phyloP scores from a whole-genome alignment of 257 asterid genomes.

The Cynanchum wilfordii region DNA sequence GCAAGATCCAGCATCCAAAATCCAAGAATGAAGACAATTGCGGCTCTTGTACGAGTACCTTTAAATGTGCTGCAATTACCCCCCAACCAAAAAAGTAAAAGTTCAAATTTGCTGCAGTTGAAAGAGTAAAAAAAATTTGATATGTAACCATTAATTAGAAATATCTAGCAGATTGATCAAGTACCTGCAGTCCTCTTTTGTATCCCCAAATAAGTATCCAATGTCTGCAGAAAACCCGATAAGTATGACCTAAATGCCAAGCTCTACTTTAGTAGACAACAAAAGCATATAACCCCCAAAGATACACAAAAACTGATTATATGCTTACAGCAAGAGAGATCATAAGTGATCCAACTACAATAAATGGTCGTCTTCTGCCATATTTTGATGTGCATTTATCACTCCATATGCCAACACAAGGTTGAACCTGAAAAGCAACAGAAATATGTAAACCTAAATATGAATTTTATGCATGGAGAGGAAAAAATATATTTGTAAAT shows the following conservation, averaged over 20 bases:
- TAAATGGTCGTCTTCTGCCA: constrained; percentile 90
- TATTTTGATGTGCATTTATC: constrained; percentile 86
- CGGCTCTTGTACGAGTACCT: constrained; percentile 98
- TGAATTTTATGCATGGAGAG: neutral
- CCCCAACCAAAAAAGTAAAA: too few species aligned
- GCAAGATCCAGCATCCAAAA: constrained; percentile 99
- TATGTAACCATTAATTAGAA: constrained; percentile 9
- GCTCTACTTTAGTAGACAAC: constrained; percentile 35
- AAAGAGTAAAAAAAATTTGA: constrained; percentile 24
- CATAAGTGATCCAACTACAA: constrained; percentile 81
- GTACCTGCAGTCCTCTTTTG: constrained; percentile 99
- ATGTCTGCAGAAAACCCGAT: constrained; percentile 99
- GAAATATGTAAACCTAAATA: constrained; percentile 6
- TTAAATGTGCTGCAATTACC: constrained; percentile 60
- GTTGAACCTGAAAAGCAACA: constrained; percentile 75
- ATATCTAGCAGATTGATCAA: constrained; percentile 21
- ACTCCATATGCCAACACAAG: constrained; percentile 99
- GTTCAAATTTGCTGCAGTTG: constrained; percentile 76
- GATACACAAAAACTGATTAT: constrained; percentile 6
- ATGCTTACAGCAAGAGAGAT: constrained; percentile 73
- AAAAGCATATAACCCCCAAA: constrained; percentile 15
- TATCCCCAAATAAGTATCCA: constrained; percentile 91
- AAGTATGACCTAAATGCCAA: constrained; percentile 68
- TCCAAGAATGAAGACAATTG: constrained; percentile 80
- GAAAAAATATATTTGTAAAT: constrained; percentile 3